Evolutionary conservation across 2,329 filamentous ascomycete species (phyloP), one percentile per base, ranked within the genome.

Genomic region (Monilinia fructicola): DNA sequence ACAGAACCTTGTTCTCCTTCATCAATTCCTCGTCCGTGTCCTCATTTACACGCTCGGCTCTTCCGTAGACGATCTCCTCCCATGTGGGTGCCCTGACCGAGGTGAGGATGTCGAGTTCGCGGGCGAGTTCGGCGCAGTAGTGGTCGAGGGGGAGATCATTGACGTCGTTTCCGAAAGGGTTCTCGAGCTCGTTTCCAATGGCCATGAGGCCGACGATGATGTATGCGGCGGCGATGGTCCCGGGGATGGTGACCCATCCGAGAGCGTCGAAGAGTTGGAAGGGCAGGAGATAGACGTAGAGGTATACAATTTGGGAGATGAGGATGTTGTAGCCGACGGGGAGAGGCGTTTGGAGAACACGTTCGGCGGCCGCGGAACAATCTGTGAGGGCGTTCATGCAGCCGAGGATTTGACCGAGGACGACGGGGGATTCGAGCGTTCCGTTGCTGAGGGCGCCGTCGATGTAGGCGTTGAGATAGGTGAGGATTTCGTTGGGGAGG

Each of bases 261-360:
- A 96, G 84, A 3, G 78, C 76, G 0, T 77, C 75, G 74, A 86
- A 85, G 9, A 96, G 85, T 79, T 96, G 92, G 82, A 95, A 95
- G 7, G 92, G 92, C 1, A 96, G 83, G 42, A 92, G 83, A 72
- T 92, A 79, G 64, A 95, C 87, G 78, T 95, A 96, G 62, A 93
- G 85, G 87, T 90, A 93, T 42, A 92, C 92, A 75, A 95, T 94
- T 76, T 96, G 92, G 26, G 88, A 87, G 76, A 95, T 93, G 73
- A 91, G 87, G 73, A 96, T 95, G 71, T 85, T 87, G 80, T 96
- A 96, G 56, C 91, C 92, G 66, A 92, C 84, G 2, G 92, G 92
- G 0, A 96, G 84, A 1, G 92, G 92, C 0, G 92, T 96, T 76
- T 89, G 90, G 42, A 94, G 85, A 26, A 96, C 88, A 69, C 92